Conservation (phyloP, 2,329 filamentous ascomycete species). For the Talaromyces rugulosus region DNA sequence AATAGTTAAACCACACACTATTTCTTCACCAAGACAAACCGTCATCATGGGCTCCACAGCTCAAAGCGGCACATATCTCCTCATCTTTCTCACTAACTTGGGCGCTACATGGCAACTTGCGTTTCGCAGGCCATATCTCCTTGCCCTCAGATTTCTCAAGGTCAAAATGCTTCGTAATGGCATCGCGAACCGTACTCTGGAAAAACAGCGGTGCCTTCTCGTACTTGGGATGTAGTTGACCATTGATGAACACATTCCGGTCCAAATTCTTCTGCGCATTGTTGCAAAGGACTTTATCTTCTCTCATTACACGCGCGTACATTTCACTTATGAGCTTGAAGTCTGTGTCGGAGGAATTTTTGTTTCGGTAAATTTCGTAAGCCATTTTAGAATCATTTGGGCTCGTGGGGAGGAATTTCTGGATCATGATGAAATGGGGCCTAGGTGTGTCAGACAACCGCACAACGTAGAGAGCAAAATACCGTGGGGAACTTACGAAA, state of each 20-base stretch:
- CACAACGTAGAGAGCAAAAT: background rate
- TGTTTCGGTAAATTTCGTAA: constrained; percentile 63
- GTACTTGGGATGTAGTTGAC: constrained; percentile 55
- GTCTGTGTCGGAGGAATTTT: constrained; percentile 52
- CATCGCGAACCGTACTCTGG: background rate
- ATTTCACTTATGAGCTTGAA: constrained; percentile 55
- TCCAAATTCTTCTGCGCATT: constrained; percentile 57
- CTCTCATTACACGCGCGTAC: constrained; percentile 61
- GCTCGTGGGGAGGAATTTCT: constrained; percentile 55
- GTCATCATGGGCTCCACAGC: constrained; percentile 20
- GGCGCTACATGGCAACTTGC: constrained; percentile 14
- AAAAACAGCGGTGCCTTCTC: constrained; percentile 42
- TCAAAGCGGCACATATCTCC: constrained; percentile 18
- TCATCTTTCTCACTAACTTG: constrained; percentile 23
- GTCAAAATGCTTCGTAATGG: background rate
- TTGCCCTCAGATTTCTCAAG: constrained; percentile 6
- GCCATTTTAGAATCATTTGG: constrained; percentile 52
- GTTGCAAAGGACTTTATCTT: constrained; percentile 60
- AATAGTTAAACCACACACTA: background rate
- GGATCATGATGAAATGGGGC: constrained; percentile 56
- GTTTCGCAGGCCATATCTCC: constrained; percentile 8
- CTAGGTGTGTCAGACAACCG: background rate
- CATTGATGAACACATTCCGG: constrained; percentile 57
- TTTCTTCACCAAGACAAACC: constrained; percentile 20
- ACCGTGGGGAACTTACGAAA: constrained; percentile 21